Conservation (phyloP, 345 rosid species). For the Linum tenue region DNA sequence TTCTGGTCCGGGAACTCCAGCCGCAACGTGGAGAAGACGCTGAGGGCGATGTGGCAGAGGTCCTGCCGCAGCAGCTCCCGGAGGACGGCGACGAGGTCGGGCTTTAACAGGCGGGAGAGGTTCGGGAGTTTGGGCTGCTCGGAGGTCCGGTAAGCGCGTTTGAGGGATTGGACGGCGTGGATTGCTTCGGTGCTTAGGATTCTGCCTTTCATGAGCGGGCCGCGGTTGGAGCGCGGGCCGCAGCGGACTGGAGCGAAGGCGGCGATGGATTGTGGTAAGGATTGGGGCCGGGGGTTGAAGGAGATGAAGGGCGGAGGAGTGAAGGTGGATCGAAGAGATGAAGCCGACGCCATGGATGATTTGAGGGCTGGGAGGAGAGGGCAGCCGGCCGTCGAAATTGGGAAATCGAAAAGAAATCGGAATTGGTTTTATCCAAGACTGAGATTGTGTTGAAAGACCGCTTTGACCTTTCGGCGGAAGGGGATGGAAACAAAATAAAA, state of each 20-base stretch:
- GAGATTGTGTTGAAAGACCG: background rate
- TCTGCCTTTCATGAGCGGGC: slow-evolving; percentile 80
- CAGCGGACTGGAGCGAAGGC: slow-evolving; percentile 30
- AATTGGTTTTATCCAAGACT: too few relatives aligned
- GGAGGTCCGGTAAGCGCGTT: slow-evolving; percentile 40
- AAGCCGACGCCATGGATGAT: background rate
- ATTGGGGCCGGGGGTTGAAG: slow-evolving; percentile 5
- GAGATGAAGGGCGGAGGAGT: slow-evolving; percentile 12
- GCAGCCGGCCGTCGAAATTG: too few relatives aligned
- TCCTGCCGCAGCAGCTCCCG: slow-evolving; percentile 88
- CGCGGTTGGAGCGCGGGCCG: slow-evolving; percentile 70
- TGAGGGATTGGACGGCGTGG: slow-evolving; percentile 78
- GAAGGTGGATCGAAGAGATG: slow-evolving; percentile 21
- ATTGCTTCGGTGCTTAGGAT: slow-evolving; percentile 80
- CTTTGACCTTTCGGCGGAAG: background rate
- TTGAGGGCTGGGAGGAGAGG: too few relatives aligned
- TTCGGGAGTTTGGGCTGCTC: slow-evolving; percentile 29
- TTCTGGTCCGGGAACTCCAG: slow-evolving; percentile 41
- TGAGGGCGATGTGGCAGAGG: slow-evolving; percentile 56
- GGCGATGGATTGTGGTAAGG: slow-evolving; percentile 2
- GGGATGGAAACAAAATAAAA: background rate
- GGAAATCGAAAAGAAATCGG: too few relatives aligned
- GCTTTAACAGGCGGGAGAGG: slow-evolving; percentile 70
- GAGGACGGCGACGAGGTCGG: slow-evolving; percentile 50
- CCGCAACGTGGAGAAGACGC: slow-evolving; percentile 52